Percentiles rank a stretch among this genome's conserved stretches.
These are phyloP conservation scores for Gossypium raimondii DNA, from an alignment of 345 rosid genomes.

Conservation along the genomic window DNA sequence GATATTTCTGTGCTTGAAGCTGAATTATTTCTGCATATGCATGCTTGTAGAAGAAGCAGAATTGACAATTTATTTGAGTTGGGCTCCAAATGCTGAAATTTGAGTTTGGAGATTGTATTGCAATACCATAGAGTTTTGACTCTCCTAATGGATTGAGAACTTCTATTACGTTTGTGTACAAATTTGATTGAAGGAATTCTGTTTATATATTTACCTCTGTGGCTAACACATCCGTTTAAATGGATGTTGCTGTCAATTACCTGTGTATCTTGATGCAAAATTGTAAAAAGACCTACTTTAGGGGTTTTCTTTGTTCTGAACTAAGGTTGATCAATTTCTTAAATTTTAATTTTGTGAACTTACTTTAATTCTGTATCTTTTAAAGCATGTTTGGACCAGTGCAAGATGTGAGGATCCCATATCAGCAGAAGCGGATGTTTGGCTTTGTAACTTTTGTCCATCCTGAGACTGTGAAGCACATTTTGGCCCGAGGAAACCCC, in stretches of 20 bases:
- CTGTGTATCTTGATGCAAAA: neutral
- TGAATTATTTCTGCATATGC: neutral
- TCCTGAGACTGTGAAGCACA: conserved; percentile 80
- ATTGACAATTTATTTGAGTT: neutral
- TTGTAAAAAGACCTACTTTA: neutral
- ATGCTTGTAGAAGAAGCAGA: neutral
- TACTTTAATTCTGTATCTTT: conserved; percentile 16
- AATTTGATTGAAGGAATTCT: neutral
- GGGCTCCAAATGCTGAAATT: neutral
- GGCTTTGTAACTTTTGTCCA: conserved; percentile 89
- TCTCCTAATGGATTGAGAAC: neutral
- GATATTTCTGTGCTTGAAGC: neutral
- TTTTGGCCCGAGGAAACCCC: conserved; percentile 87
- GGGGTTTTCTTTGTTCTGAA: neutral
- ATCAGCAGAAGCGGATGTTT: conserved; percentile 98
- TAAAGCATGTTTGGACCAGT: conserved; percentile 82
- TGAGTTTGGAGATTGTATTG: neutral
- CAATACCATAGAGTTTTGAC: neutral
- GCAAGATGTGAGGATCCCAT: conserved; percentile 98
- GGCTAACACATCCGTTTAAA: neutral
- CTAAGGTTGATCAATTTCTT: neutral
- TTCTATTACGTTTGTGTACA: neutral
- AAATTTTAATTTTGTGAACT: conserved; percentile 1
- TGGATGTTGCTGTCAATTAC: neutral
- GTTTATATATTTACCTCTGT: neutral